Percentiles rank a stretch among this genome's conserved stretches.
Evolutionary conservation across 2,329 filamentous ascomycete genomes (phyloP).

Genomic region (Cladophialophora yegresii): DNA sequence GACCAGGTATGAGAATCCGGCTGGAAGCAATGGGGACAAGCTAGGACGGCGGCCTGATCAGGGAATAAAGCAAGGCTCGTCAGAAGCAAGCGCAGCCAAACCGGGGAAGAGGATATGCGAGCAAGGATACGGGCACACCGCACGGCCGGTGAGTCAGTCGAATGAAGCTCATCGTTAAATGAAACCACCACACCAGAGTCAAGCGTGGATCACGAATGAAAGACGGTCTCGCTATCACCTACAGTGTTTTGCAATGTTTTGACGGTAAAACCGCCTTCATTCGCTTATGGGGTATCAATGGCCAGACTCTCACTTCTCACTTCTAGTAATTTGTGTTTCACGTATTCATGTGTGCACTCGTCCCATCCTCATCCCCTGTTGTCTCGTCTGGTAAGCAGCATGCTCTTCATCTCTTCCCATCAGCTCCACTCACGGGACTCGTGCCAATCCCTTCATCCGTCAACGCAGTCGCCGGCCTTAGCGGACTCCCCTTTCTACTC

Average conservation of each 20-base stretch:
- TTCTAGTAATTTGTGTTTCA: background rate
- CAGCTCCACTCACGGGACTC: conserved; percentile 35
- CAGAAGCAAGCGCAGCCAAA: no score
- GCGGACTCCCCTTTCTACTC: conserved; percentile 42
- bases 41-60: background rate
- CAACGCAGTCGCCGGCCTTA: conserved; percentile 38
- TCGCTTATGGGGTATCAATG: background rate
- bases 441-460: conserved; percentile 41
- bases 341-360: background rate
- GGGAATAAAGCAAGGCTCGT: no score
- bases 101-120: no score
- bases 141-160: no score
- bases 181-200: background rate
- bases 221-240: background rate
- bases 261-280: background rate
- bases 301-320: background rate
- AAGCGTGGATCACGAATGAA: background rate
- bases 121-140: no score
- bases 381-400: background rate
- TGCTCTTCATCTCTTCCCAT: background rate
- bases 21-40: background rate
- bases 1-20: background rate
- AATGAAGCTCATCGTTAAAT: no score
- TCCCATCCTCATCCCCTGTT: background rate
- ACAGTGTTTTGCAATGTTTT: background rate